Evolutionary conservation across 2,329 filamentous ascomycete species (phyloP), one percentile per base, ranked within the genome.

Genomic region (Scytalidium lignicola): DNA sequence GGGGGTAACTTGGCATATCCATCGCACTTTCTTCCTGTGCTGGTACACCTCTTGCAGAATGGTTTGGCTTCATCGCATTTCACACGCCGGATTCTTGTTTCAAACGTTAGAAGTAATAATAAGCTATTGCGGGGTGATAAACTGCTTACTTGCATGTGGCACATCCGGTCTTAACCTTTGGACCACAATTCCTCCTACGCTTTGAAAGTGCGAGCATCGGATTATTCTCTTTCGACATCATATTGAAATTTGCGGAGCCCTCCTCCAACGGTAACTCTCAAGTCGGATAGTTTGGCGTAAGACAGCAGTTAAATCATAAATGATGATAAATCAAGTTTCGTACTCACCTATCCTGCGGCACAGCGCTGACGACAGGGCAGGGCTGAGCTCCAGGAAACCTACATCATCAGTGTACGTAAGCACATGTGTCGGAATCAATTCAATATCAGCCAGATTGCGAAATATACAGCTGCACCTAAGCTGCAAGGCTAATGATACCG

Each of bases 201-300:
- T 62, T 26, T 67, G 67, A 5, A 70, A 73, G 49, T 59, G 75
- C n/a, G 70, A 74, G 50, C 65, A 74, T 2, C 64, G 70, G 32
- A 17, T 17, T 28, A 28, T 28, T 37, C 32, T 15, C n/a, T 5
- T 5, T 37, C 32, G n/a, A 8, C 10, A 37, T 37, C n/a, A 13
- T 26, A 26, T 5, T 4, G 15, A n/a, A 15, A 13, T 37, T 13
- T 37, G 5, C 32, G 32, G 23, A 10, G 23, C 10, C 10, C 23
- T 26, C 10, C 23, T 26, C 23, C 6, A 10, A 26, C 23, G 23
- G n/a, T n/a, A 26, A 26, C 23, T 26, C 23, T 26, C 23, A 26
- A 26, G 5, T 10, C 10, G 23, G 10, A 26, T 26, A 26, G 10
- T 26, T 26, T 10, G 10, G 23, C 10, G 23, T 10, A 10, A 26